Conservation (phyloP, 257 asterid species). For the Catharanthus roseus region DNA sequence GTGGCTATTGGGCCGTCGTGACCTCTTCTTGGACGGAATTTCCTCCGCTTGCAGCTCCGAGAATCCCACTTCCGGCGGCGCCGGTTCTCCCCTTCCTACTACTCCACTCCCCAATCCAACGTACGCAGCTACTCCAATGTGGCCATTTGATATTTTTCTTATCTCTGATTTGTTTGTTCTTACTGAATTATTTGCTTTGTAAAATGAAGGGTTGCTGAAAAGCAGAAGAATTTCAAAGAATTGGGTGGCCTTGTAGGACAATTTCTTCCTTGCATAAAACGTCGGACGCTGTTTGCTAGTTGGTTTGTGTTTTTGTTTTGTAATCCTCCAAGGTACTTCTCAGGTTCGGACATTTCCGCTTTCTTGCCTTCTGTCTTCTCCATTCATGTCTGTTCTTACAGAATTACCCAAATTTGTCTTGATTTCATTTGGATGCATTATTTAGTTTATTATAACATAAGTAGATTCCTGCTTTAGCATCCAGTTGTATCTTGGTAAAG, state of each 20-base stretch:
- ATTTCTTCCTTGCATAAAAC: conserved; percentile 31
- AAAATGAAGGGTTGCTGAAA: conserved; percentile 31
- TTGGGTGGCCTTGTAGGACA: conserved; percentile 28
- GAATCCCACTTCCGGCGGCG: conserved; percentile 7
- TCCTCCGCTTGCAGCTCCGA: conserved; percentile 37
- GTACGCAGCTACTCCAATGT: too few species aligned
- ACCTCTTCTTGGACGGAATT: conserved; percentile 57
- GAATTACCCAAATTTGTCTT: too few species aligned
- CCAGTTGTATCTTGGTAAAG: too few species aligned
- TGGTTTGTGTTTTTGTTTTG: conserved; percentile 41
- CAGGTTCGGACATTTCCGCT: conserved; percentile 59
- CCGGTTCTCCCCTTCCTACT: conserved; percentile 31
- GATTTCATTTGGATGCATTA: background rate
- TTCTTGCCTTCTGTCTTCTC: conserved; percentile 8
- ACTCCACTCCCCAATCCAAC: conserved; percentile 23
- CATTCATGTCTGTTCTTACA: background rate
- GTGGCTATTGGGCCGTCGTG: conserved; percentile 61
- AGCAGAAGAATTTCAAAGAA: conserved; percentile 21
- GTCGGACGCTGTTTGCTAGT: conserved; percentile 59
- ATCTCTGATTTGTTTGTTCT: conserved; percentile 6
- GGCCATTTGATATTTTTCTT: too few species aligned
- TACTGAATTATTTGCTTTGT: background rate
- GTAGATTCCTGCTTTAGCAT: background rate
- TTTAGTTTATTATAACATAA: background rate
- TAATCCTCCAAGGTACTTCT: conserved; percentile 68